These are phyloP conservation scores for Nemania diffusa DNA, from an alignment of 2,329 filamentous ascomycete species.

Conservation along the genomic window DNA sequence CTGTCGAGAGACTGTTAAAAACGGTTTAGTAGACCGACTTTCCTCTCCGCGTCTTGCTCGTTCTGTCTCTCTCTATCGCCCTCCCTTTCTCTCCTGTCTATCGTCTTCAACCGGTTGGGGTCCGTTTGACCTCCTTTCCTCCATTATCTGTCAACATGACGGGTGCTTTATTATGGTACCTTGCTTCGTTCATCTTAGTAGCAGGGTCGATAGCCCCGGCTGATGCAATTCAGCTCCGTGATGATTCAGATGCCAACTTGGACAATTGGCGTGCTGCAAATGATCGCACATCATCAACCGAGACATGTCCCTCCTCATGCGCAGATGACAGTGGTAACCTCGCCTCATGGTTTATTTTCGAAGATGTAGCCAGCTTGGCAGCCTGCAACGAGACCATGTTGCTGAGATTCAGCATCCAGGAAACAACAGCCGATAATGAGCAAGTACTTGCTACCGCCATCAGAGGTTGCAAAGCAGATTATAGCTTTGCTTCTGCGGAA, in stretches of 20 bases:
- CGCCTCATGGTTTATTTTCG: conserved; percentile 8
- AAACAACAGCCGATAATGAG: neutral
- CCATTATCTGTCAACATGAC: conserved; percentile 3
- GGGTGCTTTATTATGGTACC: conserved; percentile 5
- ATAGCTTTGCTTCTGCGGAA: neutral
- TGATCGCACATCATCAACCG: conserved; percentile 2
- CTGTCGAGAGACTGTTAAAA: too few relatives aligned
- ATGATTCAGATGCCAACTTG: neutral
- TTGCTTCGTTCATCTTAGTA: neutral
- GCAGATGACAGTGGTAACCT: conserved; percentile 2
- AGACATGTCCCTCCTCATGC: conserved; percentile 5
- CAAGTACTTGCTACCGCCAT: neutral
- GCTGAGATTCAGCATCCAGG: conserved; percentile 9
- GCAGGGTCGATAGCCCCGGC: conserved; percentile 5
- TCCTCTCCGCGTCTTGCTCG: too few relatives aligned
- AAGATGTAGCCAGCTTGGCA: conserved; percentile 11
- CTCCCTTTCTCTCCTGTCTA: neutral
- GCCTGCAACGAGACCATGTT: conserved; percentile 16
- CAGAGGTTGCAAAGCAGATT: conserved; percentile 10
- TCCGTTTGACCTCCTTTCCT: neutral
- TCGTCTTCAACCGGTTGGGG: neutral
- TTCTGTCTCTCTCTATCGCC: neutral
- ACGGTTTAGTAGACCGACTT: too few relatives aligned
- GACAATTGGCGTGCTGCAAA: conserved; percentile 6
- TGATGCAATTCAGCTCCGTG: neutral